These are phyloP conservation scores for Gloeopeniophorella convolvens DNA, from an alignment of 768 basidiomycete species.

Conservation along the genomic window DNA sequence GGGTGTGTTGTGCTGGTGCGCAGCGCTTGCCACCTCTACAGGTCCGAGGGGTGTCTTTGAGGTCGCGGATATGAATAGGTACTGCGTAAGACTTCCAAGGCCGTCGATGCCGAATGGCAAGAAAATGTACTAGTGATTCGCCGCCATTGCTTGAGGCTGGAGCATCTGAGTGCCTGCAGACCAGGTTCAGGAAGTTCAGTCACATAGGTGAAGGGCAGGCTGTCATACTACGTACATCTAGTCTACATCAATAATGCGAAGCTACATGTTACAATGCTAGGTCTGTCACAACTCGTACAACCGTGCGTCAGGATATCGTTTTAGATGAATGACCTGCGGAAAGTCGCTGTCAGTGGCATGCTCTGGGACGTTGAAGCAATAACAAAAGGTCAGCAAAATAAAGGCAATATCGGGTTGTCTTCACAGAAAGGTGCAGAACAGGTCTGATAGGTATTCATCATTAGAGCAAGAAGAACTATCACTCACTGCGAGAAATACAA, in stretches of 20 bases:
- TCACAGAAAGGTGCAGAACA: conserved; percentile 53
- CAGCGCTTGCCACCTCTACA: too few species aligned
- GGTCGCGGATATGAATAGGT: too few species aligned
- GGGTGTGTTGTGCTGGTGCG: too few species aligned
- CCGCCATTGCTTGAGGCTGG: too few species aligned
- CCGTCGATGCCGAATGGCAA: too few species aligned
- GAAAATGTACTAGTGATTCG: too few species aligned
- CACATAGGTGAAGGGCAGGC: too few species aligned
- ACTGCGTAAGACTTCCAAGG: too few species aligned
- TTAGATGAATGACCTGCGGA: background rate
- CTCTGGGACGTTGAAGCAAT: background rate
- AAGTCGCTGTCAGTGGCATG: background rate
- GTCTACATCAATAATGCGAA: conserved; percentile 12
- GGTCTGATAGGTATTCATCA: conserved; percentile 58
- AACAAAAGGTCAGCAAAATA: conserved; percentile 22
- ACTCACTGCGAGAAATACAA: conserved; percentile 7
- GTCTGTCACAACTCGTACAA: background rate
- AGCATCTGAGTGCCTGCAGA: too few species aligned
- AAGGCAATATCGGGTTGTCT: conserved; percentile 55
- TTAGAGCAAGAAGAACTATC: conserved; percentile 20
- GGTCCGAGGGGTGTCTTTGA: too few species aligned
- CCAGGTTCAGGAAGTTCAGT: too few species aligned
- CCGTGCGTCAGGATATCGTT: background rate
- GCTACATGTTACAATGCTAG: conserved; percentile 3
- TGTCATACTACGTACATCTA: conserved; percentile 9